Evolutionary conservation across 2,329 filamentous ascomycete species (phyloP), one percentile per base, ranked within the genome.

Genomic region (Ascochyta lentis): DNA sequence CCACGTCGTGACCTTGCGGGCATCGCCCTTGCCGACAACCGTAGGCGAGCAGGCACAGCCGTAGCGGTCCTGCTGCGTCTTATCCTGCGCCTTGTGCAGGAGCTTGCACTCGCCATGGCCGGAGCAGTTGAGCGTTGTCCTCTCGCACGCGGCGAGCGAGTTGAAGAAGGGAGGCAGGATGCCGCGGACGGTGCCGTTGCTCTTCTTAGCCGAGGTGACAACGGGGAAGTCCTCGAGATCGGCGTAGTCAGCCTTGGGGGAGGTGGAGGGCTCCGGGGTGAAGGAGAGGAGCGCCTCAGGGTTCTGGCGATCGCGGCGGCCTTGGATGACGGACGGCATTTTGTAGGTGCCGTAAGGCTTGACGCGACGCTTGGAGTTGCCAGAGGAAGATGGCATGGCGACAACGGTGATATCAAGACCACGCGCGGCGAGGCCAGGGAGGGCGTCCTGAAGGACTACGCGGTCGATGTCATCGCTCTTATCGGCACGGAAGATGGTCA

Each of bases 101-200:
- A 89, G 81, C 63, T 83, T 79, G 80, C 95, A 98, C 26, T 76
- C 71, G 42, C 95, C 95, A 76, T 95, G 92, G 50, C 89, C 87
- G 13, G 89, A 91, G 83, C 95, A 99, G 72, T 86, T 86, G 66
- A 86, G 84, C 2, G 95, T 99, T 37, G 79, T 80, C 54, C 82
- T 81, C 45, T 83, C 78, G 78, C 94, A 98, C 54, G 83, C 80
- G 37, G 87, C 85, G 65, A 86, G 78, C 2, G 87, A 88, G 48
- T 81, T 74, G 81, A 96, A 94, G 83, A 94, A 98, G 41, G 86
- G 77, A 6, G 90, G 89, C 42, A 93, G 81, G 23, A 85, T 79
- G 50, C 82, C 81, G 29, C 76, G 70, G 24, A 80, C 76, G 6
- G 80, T 60, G 68, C 74, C 47, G 39, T 65, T 65, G 44, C 65